A percentile compares a stretch with the other conserved stretches of the same genome.
phyloP scores from a whole-genome alignment of 106 monocot genomes.

The Platanthera guangdongensis region DNA sequence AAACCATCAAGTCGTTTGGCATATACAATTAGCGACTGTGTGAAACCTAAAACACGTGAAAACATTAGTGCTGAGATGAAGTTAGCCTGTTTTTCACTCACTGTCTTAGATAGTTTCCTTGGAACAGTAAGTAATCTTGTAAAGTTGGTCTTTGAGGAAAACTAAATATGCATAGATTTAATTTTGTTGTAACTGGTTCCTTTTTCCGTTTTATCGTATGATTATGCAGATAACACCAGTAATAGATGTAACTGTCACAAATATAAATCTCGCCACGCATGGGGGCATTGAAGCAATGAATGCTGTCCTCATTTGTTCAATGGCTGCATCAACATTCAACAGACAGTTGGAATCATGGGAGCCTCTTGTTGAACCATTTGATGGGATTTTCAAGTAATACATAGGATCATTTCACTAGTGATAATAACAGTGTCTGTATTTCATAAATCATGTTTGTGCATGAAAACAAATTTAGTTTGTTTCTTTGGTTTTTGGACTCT shows the following conservation, averaged over 20 bases:
- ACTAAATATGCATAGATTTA: neutral
- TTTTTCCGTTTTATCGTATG: neutral
- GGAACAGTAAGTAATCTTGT: slow-evolving; percentile 49
- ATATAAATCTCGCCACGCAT: slow-evolving; percentile 82
- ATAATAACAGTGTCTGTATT: neutral
- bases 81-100: slow-evolving; percentile 63
- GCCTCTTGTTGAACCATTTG: slow-evolving; percentile 94
- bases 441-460: neutral
- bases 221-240: slow-evolving; percentile 69
- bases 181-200: neutral
- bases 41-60: slow-evolving; percentile 75
- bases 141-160: neutral
- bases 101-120: slow-evolving; percentile 56
- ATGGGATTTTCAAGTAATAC: slow-evolving; percentile 94
- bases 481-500: neutral
- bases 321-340: slow-evolving; percentile 96
- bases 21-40: slow-evolving; percentile 52
- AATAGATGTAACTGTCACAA: slow-evolving; percentile 65
- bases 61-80: slow-evolving; percentile 91
- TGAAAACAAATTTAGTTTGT: neutral
- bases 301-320: slow-evolving; percentile 85
- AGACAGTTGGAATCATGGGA: slow-evolving; percentile 95
- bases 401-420: neutral
- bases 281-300: slow-evolving; percentile 71
- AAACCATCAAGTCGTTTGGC: slow-evolving; percentile 79